These are phyloP conservation scores for Wallacemonas sp. DNA, from an alignment of 208 protist species.

Conservation along the genomic window DNA sequence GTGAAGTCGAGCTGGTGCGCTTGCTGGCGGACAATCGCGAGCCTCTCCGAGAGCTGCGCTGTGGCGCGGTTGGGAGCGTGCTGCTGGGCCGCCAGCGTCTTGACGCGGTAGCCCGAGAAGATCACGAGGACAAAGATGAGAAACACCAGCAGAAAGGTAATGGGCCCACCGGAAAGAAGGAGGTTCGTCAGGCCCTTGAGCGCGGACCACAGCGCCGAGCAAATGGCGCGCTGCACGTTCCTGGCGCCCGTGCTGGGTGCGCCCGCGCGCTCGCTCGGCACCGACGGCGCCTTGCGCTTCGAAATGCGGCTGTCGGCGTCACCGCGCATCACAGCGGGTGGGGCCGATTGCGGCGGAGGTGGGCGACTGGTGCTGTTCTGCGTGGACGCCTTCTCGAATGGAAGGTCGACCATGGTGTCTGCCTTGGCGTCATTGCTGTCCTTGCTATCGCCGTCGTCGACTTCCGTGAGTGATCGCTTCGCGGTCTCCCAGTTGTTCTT, in stretches of 20 bases:
- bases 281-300: slow-evolving; percentile 2
- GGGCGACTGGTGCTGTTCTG: slow-evolving; percentile 13
- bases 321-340: neutral
- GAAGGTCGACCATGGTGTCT: slow-evolving; percentile 6
- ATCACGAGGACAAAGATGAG: slow-evolving; percentile 26
- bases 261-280: slow-evolving; percentile 22
- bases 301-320: slow-evolving; percentile 14
- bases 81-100: neutral
- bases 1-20: neutral
- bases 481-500: slow-evolving; percentile 37
- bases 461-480: slow-evolving; percentile 6
- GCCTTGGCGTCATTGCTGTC: slow-evolving; percentile 11
- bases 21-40: neutral
- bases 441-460: slow-evolving; percentile 2
- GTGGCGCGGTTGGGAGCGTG: neutral
- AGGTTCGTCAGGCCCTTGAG: neutral
- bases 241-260: neutral
- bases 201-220: neutral
- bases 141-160: slow-evolving; percentile 21
- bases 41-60: neutral
- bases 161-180: neutral
- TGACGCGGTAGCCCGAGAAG: slow-evolving; percentile 1
- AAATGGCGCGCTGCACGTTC: neutral
- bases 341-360: neutral
- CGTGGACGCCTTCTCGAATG: slow-evolving; percentile 10